Conservation (phyloP, 108 stramenopile species). For the Skeletonema costatum region DNA sequence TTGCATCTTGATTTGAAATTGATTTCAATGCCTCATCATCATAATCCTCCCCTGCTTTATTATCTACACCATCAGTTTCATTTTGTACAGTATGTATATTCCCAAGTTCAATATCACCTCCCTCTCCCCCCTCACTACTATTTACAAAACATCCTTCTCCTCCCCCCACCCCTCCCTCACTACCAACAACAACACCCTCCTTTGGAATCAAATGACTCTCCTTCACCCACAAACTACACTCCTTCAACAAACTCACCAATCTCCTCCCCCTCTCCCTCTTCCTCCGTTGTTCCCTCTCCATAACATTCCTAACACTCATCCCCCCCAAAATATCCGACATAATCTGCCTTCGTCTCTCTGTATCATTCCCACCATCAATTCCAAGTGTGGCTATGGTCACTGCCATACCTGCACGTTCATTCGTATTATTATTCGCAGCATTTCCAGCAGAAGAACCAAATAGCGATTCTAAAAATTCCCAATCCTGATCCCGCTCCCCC, state of each 20-base stretch:
- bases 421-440: too few relatives aligned
- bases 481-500: constrained; percentile 9
- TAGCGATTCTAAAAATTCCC: constrained; percentile 23
- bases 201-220: constrained; percentile 30
- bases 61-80: background rate
- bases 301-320: constrained; percentile 22
- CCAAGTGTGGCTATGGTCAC: background rate
- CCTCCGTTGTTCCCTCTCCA: constrained; percentile 22
- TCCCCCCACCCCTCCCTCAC: background rate
- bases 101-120: background rate
- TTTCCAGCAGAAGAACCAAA: background rate
- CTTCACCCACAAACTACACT: constrained; percentile 13
- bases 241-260: constrained; percentile 28
- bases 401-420: background rate
- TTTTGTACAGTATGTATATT: background rate
- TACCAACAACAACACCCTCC: background rate
- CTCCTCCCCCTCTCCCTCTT: constrained; percentile 13
- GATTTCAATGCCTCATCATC: background rate
- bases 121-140: background rate
- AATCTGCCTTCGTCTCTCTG: background rate
- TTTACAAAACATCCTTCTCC: too few relatives aligned
- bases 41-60: background rate
- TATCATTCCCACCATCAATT: background rate
- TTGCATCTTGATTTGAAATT: background rate
- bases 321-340: constrained; percentile 20